Evolutionary conservation across 768 basidiomycete species (phyloP), one percentile per base, ranked within the genome.

Genomic region (Pulveroboletus sp.): DNA sequence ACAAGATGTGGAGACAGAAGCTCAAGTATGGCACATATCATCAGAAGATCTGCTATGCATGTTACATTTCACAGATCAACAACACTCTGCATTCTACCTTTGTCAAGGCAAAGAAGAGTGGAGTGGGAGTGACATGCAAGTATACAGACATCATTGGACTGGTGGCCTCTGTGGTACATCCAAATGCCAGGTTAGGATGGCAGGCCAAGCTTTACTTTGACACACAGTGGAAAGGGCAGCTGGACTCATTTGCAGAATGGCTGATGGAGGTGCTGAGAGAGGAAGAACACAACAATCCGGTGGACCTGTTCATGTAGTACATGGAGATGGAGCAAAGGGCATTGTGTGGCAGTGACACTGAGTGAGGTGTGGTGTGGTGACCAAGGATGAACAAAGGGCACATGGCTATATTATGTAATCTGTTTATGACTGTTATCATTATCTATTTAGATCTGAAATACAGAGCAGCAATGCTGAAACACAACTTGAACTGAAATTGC

Each of bases 241-340:
- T 26, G 6, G 20, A 1, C 3, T 1, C 16, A 20, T 48, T 43
- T 24, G 12, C 46, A 22, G 6, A 32, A 2, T 48, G 46, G 46
- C 37, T 53, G n/a, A 53, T 53, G 51, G 19, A 19, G 7, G 31
- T 10, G 19, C 46, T 42, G 16, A 27, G 9, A 17, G 4, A 37
- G 4, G n/a, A 27, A 1, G 20, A 31, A 2, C n/a, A 53, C 2
- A 53, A 46, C 35, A 42, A 53, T 20, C 43, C 48, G 16, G 26
- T 53, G 3, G 51, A 53, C 19, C n/a, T 53, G 20, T 43, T 53
- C 4, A 13, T 53, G 39, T 53, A 46, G 46, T 53, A 53, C n/a
- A 12, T n/a, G 12, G 30, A 14, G n/a, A n/a, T n/a, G n/a, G n/a
- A n/a, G n/a, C n/a, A n/a, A n/a, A n/a, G n/a, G n/a, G n/a, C n/a